Conservation (phyloP, 306 rosid species). For the Prunus armeniaca region DNA sequence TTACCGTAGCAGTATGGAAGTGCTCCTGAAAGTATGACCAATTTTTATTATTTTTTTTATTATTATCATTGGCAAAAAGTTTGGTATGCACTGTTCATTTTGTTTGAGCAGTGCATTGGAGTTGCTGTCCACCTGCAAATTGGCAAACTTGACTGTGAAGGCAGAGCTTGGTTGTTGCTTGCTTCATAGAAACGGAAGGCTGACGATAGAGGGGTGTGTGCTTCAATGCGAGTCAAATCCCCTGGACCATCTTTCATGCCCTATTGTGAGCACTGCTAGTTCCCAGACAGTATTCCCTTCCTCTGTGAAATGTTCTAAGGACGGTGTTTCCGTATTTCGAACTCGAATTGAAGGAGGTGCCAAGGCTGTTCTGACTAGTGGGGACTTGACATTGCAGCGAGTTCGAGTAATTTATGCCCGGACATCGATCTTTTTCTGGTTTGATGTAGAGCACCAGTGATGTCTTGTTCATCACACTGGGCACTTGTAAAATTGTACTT, state of each 20-base stretch:
- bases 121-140: slow-evolving; percentile 81
- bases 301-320: slow-evolving; percentile 32
- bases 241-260: slow-evolving; percentile 81
- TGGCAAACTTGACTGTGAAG: slow-evolving; percentile 83
- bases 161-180: slow-evolving; percentile 95
- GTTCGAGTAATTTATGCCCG: slow-evolving; percentile 85
- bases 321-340: slow-evolving; percentile 80
- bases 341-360: slow-evolving; percentile 98
- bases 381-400: slow-evolving; percentile 75
- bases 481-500: slow-evolving; percentile 23
- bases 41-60: not conserved
- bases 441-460: slow-evolving; percentile 65
- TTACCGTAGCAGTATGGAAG: slow-evolving; percentile 3
- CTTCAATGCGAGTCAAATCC: slow-evolving; percentile 90
- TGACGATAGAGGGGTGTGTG: slow-evolving; percentile 75
- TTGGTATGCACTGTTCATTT: slow-evolving; percentile 32
- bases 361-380: slow-evolving; percentile 80
- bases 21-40: not conserved
- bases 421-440: slow-evolving; percentile 87
- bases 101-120: slow-evolving; percentile 82
- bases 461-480: not conserved
- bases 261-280: slow-evolving; percentile 73
- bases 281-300: slow-evolving; percentile 42
- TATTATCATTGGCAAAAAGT: slow-evolving; percentile 23
- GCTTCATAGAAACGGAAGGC: slow-evolving; percentile 89